Evolutionary conservation across 805 yeast species (phyloP), one percentile per base, ranked within the genome.

Genomic region (Zygotorulaspora sp.): DNA sequence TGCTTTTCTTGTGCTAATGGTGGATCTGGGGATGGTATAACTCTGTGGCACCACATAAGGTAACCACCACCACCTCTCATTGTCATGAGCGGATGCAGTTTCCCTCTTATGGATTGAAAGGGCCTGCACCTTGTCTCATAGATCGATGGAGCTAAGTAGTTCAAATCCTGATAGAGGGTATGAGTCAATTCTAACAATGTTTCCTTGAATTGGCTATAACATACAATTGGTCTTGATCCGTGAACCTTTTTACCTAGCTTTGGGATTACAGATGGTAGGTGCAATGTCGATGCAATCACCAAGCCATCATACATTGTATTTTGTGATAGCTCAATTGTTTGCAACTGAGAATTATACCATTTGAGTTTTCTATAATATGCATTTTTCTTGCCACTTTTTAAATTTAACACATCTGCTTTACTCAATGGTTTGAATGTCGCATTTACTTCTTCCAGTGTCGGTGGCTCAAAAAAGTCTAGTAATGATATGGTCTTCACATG

Each of bases 21-120:
- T 9, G 58, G 56, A 23, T 48, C 58, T 2, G 44, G 37, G 1
- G 56, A 56, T 3, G 96, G 96, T 36, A 78, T 65, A 0, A 92
- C 97, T 33, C 84, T 71, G 11, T 84, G 75, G 3, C 90, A 95
- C 67, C 78, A 74, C 48, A 88, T 66, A 2, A 92, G 58, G 58
- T 78, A 90, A 0, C 99, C 99, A 22, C 97, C 97, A 41, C 83
- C 89, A 5, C 95, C 88, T 52, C 86, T 74, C 72, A 82, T 79
- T 0, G 97, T 85, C 99, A 92, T 92, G 43, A 80, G 57, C 0
- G 99, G 99, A 61, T 92, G 99, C 53, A 90, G 68, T 57, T 94
- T 79, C 6, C 97, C 98, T 13, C 95, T 86, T 19, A 90, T 77
- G 3, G 97, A 87, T 66, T 92, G 99, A 58, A 83, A 89, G 34